phyloP scores from a whole-genome alignment of 768 basidiomycete genomes.

The Royoungia palumana region DNA sequence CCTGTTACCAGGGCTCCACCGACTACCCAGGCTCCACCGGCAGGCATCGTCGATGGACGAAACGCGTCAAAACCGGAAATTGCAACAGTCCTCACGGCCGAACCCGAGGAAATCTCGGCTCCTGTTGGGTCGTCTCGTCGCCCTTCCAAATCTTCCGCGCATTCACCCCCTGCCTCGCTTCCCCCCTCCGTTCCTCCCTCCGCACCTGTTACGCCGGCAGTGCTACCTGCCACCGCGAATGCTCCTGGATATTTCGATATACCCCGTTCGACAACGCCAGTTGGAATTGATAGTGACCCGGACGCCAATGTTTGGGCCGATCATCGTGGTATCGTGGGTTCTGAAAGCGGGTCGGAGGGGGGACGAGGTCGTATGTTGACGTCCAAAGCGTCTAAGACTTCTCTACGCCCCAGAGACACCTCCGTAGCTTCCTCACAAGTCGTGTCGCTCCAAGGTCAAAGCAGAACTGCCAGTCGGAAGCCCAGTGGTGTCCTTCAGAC shows the following conservation, averaged over 20 bases:
- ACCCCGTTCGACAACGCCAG: slow-evolving; percentile 25
- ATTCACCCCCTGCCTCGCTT: slow-evolving; percentile 17
- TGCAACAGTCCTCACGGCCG: slow-evolving; percentile 48
- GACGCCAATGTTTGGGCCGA: slow-evolving; percentile 30
- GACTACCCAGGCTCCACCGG: slow-evolving; percentile 4
- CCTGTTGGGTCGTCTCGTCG: slow-evolving; percentile 13
- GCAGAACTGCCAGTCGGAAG: slow-evolving; percentile 25
- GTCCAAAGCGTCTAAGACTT: slow-evolving; percentile 23
- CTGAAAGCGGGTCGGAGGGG: slow-evolving; percentile 20
- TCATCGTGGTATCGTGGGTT: slow-evolving; percentile 11
- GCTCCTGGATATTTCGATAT: slow-evolving; percentile 23
- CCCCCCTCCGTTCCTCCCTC: slow-evolving; percentile 20
- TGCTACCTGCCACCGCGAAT: not conserved
- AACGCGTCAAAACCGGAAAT: slow-evolving; percentile 35
- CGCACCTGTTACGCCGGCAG: slow-evolving; percentile 25
- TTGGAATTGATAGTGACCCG: slow-evolving; percentile 18
- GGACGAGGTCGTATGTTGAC: slow-evolving; percentile 16
- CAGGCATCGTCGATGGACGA: slow-evolving; percentile 11
- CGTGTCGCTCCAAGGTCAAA: slow-evolving; percentile 11
- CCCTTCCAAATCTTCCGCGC: slow-evolving; percentile 16
- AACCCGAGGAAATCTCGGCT: slow-evolving; percentile 38
- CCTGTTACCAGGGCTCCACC: slow-evolving; percentile 14
- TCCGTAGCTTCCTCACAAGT: slow-evolving; percentile 27
- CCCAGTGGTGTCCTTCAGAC: slow-evolving; percentile 22
- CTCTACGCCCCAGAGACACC: slow-evolving; percentile 22